Evolutionary conservation across 1,139 yeast species (phyloP).

Genomic region (Casaregolazyma suthepensis): DNA sequence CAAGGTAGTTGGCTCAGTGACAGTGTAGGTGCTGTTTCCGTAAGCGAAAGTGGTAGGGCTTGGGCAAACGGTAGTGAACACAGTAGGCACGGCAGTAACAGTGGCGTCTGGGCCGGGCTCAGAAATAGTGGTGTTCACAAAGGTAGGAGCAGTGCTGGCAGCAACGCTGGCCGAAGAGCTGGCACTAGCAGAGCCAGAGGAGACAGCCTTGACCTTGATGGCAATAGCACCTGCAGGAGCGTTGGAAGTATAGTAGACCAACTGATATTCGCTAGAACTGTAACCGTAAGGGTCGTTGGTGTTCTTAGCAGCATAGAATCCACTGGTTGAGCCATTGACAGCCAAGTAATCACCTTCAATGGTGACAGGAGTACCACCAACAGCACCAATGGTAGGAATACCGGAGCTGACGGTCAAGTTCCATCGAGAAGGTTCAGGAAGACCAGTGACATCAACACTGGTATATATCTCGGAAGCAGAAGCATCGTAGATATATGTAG

Average conservation of each 20-base stretch:
- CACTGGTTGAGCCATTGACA: constrained; percentile 29
- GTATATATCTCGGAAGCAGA: constrained; percentile 10
- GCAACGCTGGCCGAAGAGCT: constrained; percentile 10
- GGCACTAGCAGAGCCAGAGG: constrained; percentile 3
- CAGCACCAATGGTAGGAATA: neutral
- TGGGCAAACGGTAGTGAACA: neutral
- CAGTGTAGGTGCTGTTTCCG: constrained; percentile 22
- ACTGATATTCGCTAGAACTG: constrained; percentile 15
- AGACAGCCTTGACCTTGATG: constrained; percentile 1
- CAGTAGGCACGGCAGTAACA: neutral
- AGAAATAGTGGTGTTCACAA: neutral
- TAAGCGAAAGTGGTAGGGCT: neutral
- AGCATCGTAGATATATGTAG: constrained; percentile 12
- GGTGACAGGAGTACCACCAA: neutral
- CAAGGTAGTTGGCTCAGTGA: constrained; percentile 38
- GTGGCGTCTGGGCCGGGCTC: neutral
- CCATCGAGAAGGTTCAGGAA: neutral
- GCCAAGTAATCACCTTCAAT: constrained; percentile 12
- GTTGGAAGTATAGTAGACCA: constrained; percentile 1
- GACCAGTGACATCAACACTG: neutral
- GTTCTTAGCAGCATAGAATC: constrained; percentile 40
- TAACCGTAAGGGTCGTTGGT: constrained; percentile 40
- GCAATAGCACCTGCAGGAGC: constrained; percentile 6
- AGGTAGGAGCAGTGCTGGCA: constrained; percentile 7
- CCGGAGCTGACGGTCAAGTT: neutral